Base-by-base conservation (phyloP, 2,329 filamentous ascomycete genomes). In the Aspergillus chevalieri region DNA sequence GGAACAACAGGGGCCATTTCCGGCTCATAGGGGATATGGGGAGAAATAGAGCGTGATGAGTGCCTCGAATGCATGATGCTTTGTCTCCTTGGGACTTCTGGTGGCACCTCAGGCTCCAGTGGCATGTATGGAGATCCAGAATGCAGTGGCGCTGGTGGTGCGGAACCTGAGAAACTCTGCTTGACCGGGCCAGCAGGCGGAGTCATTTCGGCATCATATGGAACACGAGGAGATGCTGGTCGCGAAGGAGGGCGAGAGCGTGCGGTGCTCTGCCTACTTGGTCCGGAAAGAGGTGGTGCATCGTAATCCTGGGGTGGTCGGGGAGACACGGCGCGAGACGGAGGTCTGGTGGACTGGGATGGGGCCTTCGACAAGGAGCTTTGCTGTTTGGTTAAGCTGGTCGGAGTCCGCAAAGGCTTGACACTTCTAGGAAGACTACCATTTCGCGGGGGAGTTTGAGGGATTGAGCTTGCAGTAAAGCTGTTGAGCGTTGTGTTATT, bases 351-450 rank as follows among this genome's bases (percentile, higher is more conserved):
- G 19, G 68, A 64, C 43, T 63, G 60, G 21, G 69, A 68, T 2
- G 60, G 57, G n/a, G 63, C 63, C 36, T 64, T 63, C 6, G 68
- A 66, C 8, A 64, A 28, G 2, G 65, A 66, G 51, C 63, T 61
- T 47, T 69, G 66, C 44, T 69, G 65, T 51, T 69, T 72, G 28
- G 69, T 59, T 4, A 66, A 64, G 15, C 64, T 68, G 3, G 67
- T 66, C 26, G 71, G 67, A 15, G 65, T 68, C 39, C 66, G 67
- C 45, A 66, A 50, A n/a, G 64, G 63, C 34, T 65, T 65, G 17
- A 57, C 57, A 47, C 56, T 68, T 30, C 61, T 55, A 15, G 64
- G 59, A 47, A 65, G 52, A 42, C 65, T 65, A 15, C 62, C 62
- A 55, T 65, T 65, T 47, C 68, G 62, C 36, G 67, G 66, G 1